Conservation (phyloP, 1,284 basidiomycete species). For the Cutaneotrichosporon sp. region DNA sequence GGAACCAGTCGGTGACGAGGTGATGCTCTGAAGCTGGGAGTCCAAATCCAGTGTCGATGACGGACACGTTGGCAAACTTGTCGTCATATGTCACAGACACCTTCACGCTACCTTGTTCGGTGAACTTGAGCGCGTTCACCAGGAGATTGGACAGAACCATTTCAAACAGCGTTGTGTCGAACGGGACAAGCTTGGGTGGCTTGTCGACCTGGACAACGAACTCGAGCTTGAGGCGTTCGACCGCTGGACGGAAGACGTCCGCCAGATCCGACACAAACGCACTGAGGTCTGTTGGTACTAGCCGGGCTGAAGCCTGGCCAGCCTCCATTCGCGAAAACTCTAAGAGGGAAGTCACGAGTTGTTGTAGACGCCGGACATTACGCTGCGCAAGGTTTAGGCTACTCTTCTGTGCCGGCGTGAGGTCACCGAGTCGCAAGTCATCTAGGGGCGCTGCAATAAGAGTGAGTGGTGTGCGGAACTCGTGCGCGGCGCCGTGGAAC, state of each 20-base stretch:
- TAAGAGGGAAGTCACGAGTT: conserved; percentile 44
- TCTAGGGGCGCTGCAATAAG: conserved; percentile 38
- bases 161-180: conserved; percentile 48
- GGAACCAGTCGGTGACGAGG: conserved; percentile 29
- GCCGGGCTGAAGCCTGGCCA: conserved; percentile 39
- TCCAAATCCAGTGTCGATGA: conserved; percentile 49
- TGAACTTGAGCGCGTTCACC: conserved; percentile 47
- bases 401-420: conserved; percentile 22
- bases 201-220: conserved; percentile 1
- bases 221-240: conserved; percentile 20
- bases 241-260: conserved; percentile 42
- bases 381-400: conserved; percentile 36
- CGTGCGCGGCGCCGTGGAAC: conserved; percentile 47
- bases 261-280: conserved; percentile 43
- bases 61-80: conserved; percentile 35
- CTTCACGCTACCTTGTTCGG: conserved; percentile 28
- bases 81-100: conserved; percentile 24
- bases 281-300: conserved; percentile 42
- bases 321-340: conserved; percentile 46
- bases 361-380: conserved; percentile 36
- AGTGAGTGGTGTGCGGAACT: conserved; percentile 44
- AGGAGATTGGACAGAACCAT: conserved; percentile 45
- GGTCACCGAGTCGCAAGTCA: conserved; percentile 26
- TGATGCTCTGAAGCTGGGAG: conserved; percentile 34
- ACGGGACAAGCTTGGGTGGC: conserved; percentile 25